Conservation (phyloP, 176 grass and related monocot genomes). For the Chrysopogon serrulatus region DNA sequence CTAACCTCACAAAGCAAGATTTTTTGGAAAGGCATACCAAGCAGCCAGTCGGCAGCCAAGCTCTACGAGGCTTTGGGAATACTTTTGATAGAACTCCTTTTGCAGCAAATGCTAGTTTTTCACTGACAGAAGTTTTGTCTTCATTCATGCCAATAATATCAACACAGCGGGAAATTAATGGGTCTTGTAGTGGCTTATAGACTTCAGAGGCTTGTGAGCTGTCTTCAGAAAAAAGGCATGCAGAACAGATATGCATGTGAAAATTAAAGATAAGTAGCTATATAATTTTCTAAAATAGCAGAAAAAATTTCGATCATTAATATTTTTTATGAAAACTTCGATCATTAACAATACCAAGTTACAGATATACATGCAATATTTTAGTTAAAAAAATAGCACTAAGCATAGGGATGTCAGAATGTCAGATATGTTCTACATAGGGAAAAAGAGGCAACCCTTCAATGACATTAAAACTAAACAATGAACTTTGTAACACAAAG, state of each 20-base stretch:
- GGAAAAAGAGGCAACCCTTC: neutral
- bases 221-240: conserved; percentile 54
- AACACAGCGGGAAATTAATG: conserved; percentile 60
- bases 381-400: conserved; percentile 5
- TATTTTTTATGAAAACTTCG: too few relatives aligned
- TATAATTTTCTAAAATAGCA: conserved; percentile 10
- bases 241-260: neutral
- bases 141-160: conserved; percentile 71
- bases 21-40: conserved; percentile 50
- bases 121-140: conserved; percentile 33
- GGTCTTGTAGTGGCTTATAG: conserved; percentile 92
- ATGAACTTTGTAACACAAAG: neutral
- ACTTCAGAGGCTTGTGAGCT: conserved; percentile 76
- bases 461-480: neutral
- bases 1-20: neutral
- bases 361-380: neutral
- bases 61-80: conserved; percentile 76
- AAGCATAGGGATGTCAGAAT: neutral
- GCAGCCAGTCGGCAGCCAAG: conserved; percentile 96
- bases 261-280: conserved; percentile 2
- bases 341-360: neutral
- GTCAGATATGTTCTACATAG: neutral
- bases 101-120: conserved; percentile 53
- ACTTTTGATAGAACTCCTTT: conserved; percentile 71
- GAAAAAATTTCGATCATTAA: neutral